Evolutionary conservation across 768 basidiomycete genomes (phyloP).

Genomic region (Hortiboletus flavorubellus): DNA sequence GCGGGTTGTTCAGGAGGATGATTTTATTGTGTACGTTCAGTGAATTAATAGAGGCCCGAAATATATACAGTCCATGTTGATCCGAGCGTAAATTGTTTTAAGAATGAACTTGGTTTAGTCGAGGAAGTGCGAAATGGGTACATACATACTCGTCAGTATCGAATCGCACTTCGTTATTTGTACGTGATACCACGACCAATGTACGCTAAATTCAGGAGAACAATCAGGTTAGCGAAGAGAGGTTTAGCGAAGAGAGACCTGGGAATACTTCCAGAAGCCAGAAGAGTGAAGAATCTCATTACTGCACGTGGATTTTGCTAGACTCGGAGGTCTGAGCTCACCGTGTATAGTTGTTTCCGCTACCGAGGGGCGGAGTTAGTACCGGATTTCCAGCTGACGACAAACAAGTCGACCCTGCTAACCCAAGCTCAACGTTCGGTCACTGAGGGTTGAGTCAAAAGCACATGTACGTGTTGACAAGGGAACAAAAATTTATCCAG

Average conservation of each 20-base stretch:
- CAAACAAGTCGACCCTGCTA: conserved; percentile 1
- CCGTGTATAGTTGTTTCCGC: background rate
- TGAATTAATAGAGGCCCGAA: conserved; percentile 2
- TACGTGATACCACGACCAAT: conserved; percentile 25
- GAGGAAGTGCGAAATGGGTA: conserved; percentile 15
- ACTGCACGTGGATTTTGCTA: background rate
- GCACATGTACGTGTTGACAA: conserved; percentile 10
- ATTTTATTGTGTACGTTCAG: conserved; percentile 6
- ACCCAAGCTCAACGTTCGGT: background rate
- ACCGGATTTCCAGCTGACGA: background rate
- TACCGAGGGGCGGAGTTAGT: background rate
- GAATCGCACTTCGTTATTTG: conserved; percentile 16
- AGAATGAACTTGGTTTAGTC: conserved; percentile 13
- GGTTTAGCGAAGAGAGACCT: conserved; percentile 8
- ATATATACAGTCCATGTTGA: conserved; percentile 21
- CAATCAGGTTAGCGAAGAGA: conserved; percentile 18
- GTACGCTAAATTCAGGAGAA: conserved; percentile 25
- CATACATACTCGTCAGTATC: conserved; percentile 5
- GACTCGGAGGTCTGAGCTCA: background rate
- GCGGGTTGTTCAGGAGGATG: background rate
- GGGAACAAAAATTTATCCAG: conserved; percentile 11
- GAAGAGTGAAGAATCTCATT: background rate
- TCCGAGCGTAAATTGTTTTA: conserved; percentile 22
- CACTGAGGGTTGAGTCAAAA: conserved; percentile 1
- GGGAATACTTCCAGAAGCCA: conserved; percentile 6